Percentiles rank a stretch among this genome's conserved stretches.
Conservation (phyloP, 139 green algal genomes). For the Chlorella sp. region DNA sequence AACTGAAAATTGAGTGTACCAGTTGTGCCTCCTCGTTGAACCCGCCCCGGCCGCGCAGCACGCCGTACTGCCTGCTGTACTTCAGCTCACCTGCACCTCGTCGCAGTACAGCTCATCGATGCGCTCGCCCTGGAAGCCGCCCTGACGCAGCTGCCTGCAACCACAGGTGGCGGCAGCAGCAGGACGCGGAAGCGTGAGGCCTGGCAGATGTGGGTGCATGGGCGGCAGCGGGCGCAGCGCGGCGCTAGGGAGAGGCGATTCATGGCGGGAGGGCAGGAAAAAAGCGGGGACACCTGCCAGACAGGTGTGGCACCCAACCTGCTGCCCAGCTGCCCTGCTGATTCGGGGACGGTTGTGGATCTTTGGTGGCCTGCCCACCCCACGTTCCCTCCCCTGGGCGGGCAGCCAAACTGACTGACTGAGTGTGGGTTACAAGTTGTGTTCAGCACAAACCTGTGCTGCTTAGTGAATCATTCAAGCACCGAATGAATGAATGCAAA, state of each 20-base stretch:
- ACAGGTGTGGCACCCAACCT: not conserved
- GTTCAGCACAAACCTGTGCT: no score
- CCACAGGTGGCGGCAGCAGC: not conserved
- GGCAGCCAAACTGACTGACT: not conserved
- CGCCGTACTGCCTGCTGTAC: not conserved
- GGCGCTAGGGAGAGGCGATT: not conserved
- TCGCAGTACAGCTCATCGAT: constrained; percentile 82
- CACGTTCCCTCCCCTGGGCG: no score
- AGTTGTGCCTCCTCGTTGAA: no score
- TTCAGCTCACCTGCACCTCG: constrained; percentile 66
- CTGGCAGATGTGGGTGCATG: not conserved
- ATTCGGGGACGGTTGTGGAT: no score
- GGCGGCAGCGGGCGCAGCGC: not conserved
- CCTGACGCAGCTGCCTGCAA: constrained; percentile 39
- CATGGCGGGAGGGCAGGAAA: no score
- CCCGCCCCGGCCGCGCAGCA: not conserved
- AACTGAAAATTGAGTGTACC: no score
- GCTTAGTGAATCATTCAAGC: no score
- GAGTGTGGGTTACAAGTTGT: no score
- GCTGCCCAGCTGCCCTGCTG: not conserved
- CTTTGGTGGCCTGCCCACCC: no score
- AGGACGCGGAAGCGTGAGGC: no score
- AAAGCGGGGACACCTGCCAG: no score
- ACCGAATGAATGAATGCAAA: no score
- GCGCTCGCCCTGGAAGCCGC: constrained; percentile 62